Evolutionary conservation across 2,329 filamentous ascomycete genomes (phyloP), one percentile per base, ranked within the genome.

Genomic region (Pyrenophora seminiperda): DNA sequence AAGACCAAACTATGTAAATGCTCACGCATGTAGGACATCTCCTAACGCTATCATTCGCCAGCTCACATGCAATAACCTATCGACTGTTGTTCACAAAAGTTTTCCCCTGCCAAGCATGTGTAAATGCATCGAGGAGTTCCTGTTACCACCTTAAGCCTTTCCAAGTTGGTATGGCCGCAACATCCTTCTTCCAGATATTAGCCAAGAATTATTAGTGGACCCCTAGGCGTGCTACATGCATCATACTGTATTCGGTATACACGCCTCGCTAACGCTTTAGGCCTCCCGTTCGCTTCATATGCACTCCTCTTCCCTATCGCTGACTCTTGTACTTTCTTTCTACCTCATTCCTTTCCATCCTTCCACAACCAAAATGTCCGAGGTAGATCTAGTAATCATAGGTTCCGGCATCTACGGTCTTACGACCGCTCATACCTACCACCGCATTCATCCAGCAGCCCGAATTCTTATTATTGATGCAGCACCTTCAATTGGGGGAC

Each of bases 341-440:
- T 15, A 10, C 5, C 20, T 27, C 20, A 22, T 22, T 22, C 20
- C 20, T 22, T 22, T 7, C 20, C 20, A 22, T 22, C 11, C 38
- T 13, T 17, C n/a, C 24, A 18, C 13, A 9, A 27, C 5, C 18
- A 42, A 19, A 27, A 58, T 53, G 53, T 46, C 50, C 38, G 22
- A 47, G 38, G 53, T 32, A 24, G 49, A 58, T n/a, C 29, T 58
- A 6, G 48, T 49, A 2, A 41, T 58, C 30, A 41, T 58, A 31
- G 55, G 55, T 14, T 40, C 51, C 44, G 61, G 61, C n/a, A 33
- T 62, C 20, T 74, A 71, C 44, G 79, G 79, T 6, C 69, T 81
- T 22, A 75, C 75, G 41, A 68, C 73, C 5, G 79, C 79, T 5
- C 76, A 77, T 59, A 78, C 76, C 19, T 77, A 77, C 48, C 67